phyloP scores from a whole-genome alignment of 768 basidiomycete genomes.

The Lyophyllum atratum region DNA sequence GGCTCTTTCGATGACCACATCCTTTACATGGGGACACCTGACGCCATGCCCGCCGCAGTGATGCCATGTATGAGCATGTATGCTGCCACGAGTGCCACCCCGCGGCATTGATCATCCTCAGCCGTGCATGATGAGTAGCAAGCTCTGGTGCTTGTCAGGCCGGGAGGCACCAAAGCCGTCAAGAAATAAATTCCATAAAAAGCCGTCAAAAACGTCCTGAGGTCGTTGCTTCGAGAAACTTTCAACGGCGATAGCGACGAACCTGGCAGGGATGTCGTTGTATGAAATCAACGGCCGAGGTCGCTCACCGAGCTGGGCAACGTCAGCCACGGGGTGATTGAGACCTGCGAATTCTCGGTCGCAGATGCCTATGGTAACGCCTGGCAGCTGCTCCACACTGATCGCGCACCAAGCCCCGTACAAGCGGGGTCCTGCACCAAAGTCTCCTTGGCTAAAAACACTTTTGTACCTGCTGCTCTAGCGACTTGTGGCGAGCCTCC shows the following conservation, averaged over 20 bases:
- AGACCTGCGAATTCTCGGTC: constrained; percentile 13
- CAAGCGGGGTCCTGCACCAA: constrained; percentile 15
- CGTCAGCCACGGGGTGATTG: constrained; percentile 10
- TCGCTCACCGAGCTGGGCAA: constrained; percentile 14
- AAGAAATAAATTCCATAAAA: constrained; percentile 2
- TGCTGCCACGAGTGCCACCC: constrained; percentile 7
- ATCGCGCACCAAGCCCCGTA: neutral
- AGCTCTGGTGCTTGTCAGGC: neutral
- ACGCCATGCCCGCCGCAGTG: neutral
- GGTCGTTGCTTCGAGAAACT: neutral
- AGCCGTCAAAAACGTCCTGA: neutral
- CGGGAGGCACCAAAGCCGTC: neutral
- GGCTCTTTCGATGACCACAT: constrained; percentile 1
- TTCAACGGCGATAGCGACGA: constrained; percentile 3
- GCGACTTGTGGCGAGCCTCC: constrained; percentile 9
- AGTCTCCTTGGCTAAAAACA: constrained; percentile 16
- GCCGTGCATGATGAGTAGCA: constrained; percentile 5
- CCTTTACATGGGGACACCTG: neutral
- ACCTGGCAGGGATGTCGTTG: neutral
- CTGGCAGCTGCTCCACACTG: neutral
- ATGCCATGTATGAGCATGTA: constrained; percentile 8
- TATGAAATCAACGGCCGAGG: neutral
- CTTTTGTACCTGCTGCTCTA: constrained; percentile 13
- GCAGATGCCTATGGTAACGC: neutral
- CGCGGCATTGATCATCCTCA: constrained; percentile 7